Conservation (phyloP, 2,329 filamentous ascomycete genomes). For the Xylariomycetidae sp. region DNA sequence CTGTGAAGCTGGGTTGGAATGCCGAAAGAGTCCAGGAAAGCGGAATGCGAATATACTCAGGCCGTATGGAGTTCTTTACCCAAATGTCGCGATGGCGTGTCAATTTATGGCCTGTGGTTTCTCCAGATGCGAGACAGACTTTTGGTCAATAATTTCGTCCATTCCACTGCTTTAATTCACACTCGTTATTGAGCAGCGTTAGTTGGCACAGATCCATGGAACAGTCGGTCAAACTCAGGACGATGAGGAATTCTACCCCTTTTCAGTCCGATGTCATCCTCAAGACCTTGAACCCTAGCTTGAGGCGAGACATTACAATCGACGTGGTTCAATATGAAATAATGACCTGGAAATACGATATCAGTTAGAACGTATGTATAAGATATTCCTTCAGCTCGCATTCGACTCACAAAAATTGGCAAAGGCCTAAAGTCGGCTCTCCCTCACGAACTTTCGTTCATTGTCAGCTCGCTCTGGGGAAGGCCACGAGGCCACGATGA, state of each 20-base stretch:
- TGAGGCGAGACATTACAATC: conserved; percentile 29
- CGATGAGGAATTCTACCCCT: conserved; percentile 34
- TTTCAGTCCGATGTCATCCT: conserved; percentile 35
- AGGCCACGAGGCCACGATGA: conserved; percentile 14
- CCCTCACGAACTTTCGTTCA: conserved; percentile 49
- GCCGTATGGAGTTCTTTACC: too few relatives aligned
- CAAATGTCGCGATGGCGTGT: too few relatives aligned
- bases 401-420: conserved; percentile 46
- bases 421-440: conserved; percentile 55
- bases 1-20: too few relatives aligned
- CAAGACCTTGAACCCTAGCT: conserved; percentile 40
- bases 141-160: too few relatives aligned
- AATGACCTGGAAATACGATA: conserved; percentile 22
- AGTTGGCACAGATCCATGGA: too few relatives aligned
- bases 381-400: background rate
- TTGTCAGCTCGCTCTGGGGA: conserved; percentile 36
- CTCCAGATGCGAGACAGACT: too few relatives aligned
- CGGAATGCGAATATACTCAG: too few relatives aligned
- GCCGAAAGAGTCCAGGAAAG: too few relatives aligned
- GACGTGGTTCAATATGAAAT: conserved; percentile 61
- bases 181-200: too few relatives aligned
- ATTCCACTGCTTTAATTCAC: too few relatives aligned
- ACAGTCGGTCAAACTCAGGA: conserved; percentile 29
- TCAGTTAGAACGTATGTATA: background rate
- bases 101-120: too few relatives aligned